These are phyloP conservation scores for Diophrys sp. DNA, from an alignment of 73 alveolate genomes.

Conservation along the genomic window DNA sequence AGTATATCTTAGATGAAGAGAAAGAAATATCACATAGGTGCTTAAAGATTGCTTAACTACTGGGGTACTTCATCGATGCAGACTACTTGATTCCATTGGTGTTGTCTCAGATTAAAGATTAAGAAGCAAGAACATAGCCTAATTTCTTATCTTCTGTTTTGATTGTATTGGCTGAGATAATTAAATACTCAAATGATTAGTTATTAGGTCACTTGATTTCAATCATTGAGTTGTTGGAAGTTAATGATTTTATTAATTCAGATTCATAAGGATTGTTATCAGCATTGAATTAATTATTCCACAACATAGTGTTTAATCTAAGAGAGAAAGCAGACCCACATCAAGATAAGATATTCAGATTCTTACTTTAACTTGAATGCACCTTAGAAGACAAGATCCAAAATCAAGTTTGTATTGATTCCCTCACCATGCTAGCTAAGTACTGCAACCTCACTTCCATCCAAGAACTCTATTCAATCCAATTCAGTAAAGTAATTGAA, in stretches of 20 bases:
- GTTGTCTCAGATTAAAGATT: slow-evolving; percentile 47
- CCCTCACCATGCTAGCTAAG: not conserved
- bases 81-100: slow-evolving; percentile 51
- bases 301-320: not conserved
- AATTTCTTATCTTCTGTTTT: slow-evolving; percentile 42
- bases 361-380: not conserved
- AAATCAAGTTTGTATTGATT: not conserved
- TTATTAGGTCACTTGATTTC: slow-evolving; percentile 8
- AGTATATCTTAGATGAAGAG: slow-evolving; percentile 57
- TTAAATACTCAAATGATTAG: slow-evolving; percentile 14
- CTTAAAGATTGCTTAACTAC: slow-evolving; percentile 2
- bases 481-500: slow-evolving; percentile 25
- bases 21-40: slow-evolving; percentile 21
- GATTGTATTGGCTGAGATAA: slow-evolving; percentile 46
- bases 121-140: slow-evolving; percentile 44
- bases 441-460: slow-evolving; percentile 13
- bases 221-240: slow-evolving; percentile 10
- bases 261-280: slow-evolving; percentile 28
- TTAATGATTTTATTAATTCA: slow-evolving; percentile 24
- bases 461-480: slow-evolving; percentile 41
- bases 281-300: not conserved
- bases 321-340: not conserved
- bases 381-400: not conserved
- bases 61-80: slow-evolving; percentile 49
- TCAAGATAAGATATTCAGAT: not conserved